These are phyloP conservation scores for Claviceps paspali DNA, from an alignment of 2,329 filamentous ascomycete species.

Conservation along the genomic window DNA sequence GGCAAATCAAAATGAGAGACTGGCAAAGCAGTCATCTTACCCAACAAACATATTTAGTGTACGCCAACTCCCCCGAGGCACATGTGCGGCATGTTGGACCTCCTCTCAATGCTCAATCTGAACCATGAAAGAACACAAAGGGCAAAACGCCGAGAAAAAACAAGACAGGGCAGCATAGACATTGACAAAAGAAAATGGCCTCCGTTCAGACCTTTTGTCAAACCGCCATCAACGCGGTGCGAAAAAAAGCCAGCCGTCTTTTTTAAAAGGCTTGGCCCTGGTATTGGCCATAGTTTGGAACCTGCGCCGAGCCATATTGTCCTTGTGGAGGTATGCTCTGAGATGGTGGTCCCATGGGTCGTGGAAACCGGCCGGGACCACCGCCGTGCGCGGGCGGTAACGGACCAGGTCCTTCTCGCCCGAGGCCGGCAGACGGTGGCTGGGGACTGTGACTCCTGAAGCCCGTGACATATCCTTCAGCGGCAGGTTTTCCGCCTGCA, in stretches of 20 bases:
- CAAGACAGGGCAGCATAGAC: not conserved
- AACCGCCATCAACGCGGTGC: too few species aligned
- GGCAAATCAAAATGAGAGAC: not conserved
- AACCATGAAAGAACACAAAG: conserved; percentile 1
- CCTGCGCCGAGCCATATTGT: conserved; percentile 13
- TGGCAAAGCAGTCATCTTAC: not conserved
- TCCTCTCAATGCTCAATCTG: not conserved
- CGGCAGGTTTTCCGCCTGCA: conserved; percentile 42
- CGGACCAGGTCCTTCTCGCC: conserved; percentile 8
- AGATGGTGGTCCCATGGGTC: conserved; percentile 15
- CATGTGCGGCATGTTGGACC: not conserved
- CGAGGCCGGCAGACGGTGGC: conserved; percentile 13
- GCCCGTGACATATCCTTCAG: conserved; percentile 23
- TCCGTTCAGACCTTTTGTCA: too few species aligned
- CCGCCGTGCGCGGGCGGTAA: conserved; percentile 11
- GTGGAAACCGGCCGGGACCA: conserved; percentile 15
- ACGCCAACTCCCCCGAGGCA: not conserved
- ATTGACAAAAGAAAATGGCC: not conserved
- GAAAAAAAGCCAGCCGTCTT: not conserved
- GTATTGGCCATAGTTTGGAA: conserved; percentile 14
- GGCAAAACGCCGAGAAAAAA: conserved; percentile 3
- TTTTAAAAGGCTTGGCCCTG: conserved; percentile 23
- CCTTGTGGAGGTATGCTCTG: conserved; percentile 16
- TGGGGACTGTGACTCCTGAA: conserved; percentile 15
- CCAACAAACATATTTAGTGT: not conserved